Evolutionary conservation across 2,329 filamentous ascomycete genomes (phyloP), one percentile per base, ranked within the genome.

Genomic region (Trichoderma gracile): DNA sequence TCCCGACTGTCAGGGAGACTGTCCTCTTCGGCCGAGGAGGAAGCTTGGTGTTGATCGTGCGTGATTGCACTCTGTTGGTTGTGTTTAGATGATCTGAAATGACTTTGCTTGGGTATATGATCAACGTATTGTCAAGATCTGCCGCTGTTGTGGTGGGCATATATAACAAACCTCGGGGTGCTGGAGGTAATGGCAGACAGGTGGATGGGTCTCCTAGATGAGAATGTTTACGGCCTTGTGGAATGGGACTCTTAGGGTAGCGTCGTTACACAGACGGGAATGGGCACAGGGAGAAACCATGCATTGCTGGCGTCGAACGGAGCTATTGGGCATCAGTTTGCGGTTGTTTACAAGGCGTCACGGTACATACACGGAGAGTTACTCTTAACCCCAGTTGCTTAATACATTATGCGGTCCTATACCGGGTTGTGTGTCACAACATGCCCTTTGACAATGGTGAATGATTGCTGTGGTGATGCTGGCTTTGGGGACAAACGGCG

Each of bases 1-100:
- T 62, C 72, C 75, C 15, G 68, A 74, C 45, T 79, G 77, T 65
- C 68, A 69, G 23, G 71, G 69, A 23, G 72, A 73, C 64, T 79
- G 77, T 52, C 77, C 77, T 5, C 68, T 78, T 14, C 71, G 75
- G 61, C 75, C 76, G 15, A 73, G 73, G 65, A 72, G 68, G 64
- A 77, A 73, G 63, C 69, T 68, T 33, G 54, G 64, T 4, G 58
- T 71, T 65, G 65, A 66, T 43, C 60, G 64, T 14, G 49, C 27
- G 23, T 65, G 40, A 47, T 46, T 46, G 25, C n/a, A 21, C 25
- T 52, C 15, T 23, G 23, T 30, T 33, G 30, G 27, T 49, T 5
- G 30, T 6, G 5, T 38, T 38, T 38, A 38, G 2, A 14, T 38
- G 10, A n/a, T n/a, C 45, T 15, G n/a, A 25, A 5, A 43, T 33